Conservation (phyloP, 2,329 filamentous ascomycete species). For the Trichoderma cornu-damae region DNA sequence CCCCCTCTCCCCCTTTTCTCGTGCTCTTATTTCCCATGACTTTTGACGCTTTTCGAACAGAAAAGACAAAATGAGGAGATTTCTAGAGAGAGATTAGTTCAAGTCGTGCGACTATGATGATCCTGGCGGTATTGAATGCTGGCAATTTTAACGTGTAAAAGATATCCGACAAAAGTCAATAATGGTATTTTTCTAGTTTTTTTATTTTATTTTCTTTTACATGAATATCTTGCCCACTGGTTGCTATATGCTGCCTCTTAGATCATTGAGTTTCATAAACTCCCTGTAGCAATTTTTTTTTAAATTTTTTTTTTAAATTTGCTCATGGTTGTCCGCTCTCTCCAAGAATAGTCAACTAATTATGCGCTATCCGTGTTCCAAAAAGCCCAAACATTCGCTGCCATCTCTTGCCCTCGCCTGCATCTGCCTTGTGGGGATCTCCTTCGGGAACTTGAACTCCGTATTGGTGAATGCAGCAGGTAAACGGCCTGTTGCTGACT, state of each 20-base stretch:
- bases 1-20: no score
- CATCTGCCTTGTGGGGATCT: slow-evolving; percentile 41
- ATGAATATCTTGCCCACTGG: not conserved
- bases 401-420: slow-evolving; percentile 49
- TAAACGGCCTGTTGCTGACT: slow-evolving; percentile 55
- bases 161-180: not conserved
- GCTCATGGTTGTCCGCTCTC: not conserved
- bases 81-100: not conserved
- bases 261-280: not conserved
- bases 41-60: not conserved
- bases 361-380: slow-evolving; percentile 51
- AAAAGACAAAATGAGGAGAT: not conserved
- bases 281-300: not conserved
- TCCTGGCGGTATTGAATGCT: not conserved
- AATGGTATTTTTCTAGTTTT: not conserved
- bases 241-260: not conserved
- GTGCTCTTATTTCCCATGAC: not conserved
- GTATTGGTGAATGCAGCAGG: slow-evolving; percentile 67
- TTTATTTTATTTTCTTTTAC: not conserved
- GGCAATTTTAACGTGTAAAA: not conserved
- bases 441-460: slow-evolving; percentile 47
- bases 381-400: slow-evolving; percentile 60
- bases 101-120: not conserved
- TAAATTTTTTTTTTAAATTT: no score
- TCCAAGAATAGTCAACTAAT: not conserved